A percentile compares a stretch with the other conserved stretches of the same genome.
These are phyloP conservation scores for Oropetium thomaeum DNA, from an alignment of 176 grass and related monocot species.

Conservation along the genomic window DNA sequence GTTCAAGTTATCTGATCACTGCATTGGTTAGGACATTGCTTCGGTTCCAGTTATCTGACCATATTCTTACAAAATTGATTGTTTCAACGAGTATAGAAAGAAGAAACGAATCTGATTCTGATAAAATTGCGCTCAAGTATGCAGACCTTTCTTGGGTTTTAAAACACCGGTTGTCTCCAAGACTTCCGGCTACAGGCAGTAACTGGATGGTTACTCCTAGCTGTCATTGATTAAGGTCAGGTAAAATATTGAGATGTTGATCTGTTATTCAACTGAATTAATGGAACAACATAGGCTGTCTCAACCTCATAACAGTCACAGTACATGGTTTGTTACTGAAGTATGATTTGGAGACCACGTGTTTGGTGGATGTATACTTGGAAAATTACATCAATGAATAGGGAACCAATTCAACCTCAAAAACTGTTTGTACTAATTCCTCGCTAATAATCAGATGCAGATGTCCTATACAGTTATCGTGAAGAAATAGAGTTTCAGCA, in stretches of 20 bases:
- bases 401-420: neutral
- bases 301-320: neutral
- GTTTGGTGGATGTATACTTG: slow-evolving; percentile 40
- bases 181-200: neutral
- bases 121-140: neutral
- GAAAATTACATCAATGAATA: slow-evolving; percentile 55
- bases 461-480: slow-evolving; percentile 78
- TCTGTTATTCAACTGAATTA: slow-evolving; percentile 8
- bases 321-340: slow-evolving; percentile 8
- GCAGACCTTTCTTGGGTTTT: neutral
- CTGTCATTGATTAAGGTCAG: neutral
- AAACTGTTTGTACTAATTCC: slow-evolving; percentile 34
- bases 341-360: neutral
- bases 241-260: neutral
- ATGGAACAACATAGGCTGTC: slow-evolving; percentile 8
- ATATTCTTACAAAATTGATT: neutral
- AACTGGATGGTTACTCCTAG: neutral
- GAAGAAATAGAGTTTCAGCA: slow-evolving; percentile 98
- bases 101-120: neutral
- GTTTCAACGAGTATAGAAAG: neutral
- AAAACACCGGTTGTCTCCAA: neutral
- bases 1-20: too few relatives aligned
- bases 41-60: neutral
- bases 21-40: neutral
- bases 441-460: slow-evolving; percentile 33